phyloP scores from a whole-genome alignment of 1,139 yeast species.

The Yamadazyma atmosphaerica region DNA sequence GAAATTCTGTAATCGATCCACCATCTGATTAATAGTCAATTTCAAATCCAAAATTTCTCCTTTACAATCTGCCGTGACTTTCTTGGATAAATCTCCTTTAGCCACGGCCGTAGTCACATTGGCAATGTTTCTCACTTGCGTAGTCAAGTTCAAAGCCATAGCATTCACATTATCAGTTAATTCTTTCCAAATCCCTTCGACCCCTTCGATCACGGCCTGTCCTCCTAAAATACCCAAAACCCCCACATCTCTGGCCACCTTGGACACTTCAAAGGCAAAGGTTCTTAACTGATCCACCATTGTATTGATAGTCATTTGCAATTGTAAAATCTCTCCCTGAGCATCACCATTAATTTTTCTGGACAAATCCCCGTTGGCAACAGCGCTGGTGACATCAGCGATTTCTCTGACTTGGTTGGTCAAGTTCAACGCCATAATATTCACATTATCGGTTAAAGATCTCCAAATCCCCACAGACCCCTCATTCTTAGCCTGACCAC shows the following conservation, averaged over 20 bases:
- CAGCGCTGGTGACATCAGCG: slow-evolving; percentile 86
- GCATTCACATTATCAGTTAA: slow-evolving; percentile 87
- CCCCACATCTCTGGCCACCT: slow-evolving; percentile 88
- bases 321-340: slow-evolving; percentile 77
- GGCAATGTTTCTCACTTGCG: slow-evolving; percentile 86
- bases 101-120: slow-evolving; percentile 93
- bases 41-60: slow-evolving; percentile 84
- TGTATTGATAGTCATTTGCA: slow-evolving; percentile 77
- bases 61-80: slow-evolving; percentile 86
- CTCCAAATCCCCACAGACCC: slow-evolving; percentile 85
- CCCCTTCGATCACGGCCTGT: slow-evolving; percentile 80
- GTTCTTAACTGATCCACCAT: slow-evolving; percentile 89
- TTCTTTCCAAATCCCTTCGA: slow-evolving; percentile 89
- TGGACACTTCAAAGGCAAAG: slow-evolving; percentile 84
- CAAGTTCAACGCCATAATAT: slow-evolving; percentile 82
- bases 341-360: slow-evolving; percentile 81
- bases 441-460: slow-evolving; percentile 78
- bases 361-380: slow-evolving; percentile 76
- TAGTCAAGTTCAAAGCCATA: slow-evolving; percentile 84
- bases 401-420: slow-evolving; percentile 84
- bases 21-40: slow-evolving; percentile 80
- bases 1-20: slow-evolving; percentile 82
- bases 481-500: slow-evolving; percentile 83
- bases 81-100: slow-evolving; percentile 82
- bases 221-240: slow-evolving; percentile 88